Conservation (phyloP, 768 basidiomycete species). For the Imleria badia region DNA sequence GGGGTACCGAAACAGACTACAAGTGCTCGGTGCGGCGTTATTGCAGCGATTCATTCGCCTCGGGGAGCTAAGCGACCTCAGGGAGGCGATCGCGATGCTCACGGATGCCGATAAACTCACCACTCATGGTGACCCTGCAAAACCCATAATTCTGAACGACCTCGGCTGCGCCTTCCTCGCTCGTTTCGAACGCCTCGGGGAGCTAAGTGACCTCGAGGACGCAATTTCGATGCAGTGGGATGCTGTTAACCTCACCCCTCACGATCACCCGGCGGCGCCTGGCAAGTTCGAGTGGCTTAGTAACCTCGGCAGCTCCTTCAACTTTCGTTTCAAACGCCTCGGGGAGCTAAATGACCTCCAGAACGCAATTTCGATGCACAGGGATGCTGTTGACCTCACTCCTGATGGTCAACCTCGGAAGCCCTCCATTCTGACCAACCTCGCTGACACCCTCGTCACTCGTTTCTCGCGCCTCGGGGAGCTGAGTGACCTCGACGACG, state of each 20-base stretch:
- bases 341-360: background rate
- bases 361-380: background rate
- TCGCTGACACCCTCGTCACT: background rate
- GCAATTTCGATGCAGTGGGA: background rate
- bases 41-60: background rate
- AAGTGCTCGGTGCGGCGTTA: background rate
- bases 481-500: background rate
- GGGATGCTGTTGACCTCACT: background rate
- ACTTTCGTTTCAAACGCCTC: background rate
- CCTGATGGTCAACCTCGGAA: background rate
- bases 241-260: background rate
- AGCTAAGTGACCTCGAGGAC: background rate
- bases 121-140: background rate
- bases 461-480: background rate
- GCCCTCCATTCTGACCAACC: background rate
- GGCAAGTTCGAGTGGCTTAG: background rate
- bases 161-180: background rate
- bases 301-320: background rate
- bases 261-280: too few relatives aligned
- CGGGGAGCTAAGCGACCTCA: background rate
- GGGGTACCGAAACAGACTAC: too few relatives aligned
- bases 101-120: background rate
- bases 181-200: background rate
- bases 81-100: background rate
- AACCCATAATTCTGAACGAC: background rate